Conservation (phyloP, 2,329 filamentous ascomycete species). For the Knoxdaviesia proteae region DNA sequence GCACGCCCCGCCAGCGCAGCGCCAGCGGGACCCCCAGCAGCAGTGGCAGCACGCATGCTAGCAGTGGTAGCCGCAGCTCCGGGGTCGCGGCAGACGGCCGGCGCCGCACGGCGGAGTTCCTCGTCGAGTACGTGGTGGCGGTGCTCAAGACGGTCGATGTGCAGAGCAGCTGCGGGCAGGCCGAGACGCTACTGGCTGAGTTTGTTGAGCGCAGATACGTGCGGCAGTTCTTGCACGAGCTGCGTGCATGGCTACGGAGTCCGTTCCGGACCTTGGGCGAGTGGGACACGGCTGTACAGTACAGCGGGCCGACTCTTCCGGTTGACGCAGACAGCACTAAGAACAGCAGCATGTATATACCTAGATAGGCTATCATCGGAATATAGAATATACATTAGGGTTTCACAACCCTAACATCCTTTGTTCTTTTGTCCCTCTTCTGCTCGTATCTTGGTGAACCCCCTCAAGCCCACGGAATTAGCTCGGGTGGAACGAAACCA, state of each 20-base stretch:
- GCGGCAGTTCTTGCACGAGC: constrained; percentile 62
- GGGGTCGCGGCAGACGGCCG: constrained; percentile 7
- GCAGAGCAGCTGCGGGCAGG: constrained; percentile 56
- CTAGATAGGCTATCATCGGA: no score
- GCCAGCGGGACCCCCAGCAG: no score
- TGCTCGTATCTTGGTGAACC: no score
- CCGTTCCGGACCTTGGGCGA: constrained; percentile 50
- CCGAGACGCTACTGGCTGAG: constrained; percentile 46
- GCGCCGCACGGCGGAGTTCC: constrained; percentile 56
- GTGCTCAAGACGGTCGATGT: constrained; percentile 69
- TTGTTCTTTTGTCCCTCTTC: no score
- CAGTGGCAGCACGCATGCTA: no score
- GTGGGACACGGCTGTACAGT: constrained; percentile 70
- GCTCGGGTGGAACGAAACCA: no score
- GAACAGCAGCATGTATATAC: no score
- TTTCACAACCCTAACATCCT: no score
- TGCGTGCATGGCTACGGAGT: constrained; percentile 65
- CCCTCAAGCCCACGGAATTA: no score
- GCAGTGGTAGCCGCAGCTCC: no score
- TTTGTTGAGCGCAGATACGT: constrained; percentile 40
- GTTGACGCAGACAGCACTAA: background rate
- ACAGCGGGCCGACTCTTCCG: constrained; percentile 14
- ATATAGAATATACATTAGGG: no score
- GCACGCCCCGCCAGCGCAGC: background rate
- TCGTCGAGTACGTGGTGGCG: constrained; percentile 70